Evolutionary conservation across 495 filamentous ascomycete species (phyloP).

Genomic region (Neurospora sp.): DNA sequence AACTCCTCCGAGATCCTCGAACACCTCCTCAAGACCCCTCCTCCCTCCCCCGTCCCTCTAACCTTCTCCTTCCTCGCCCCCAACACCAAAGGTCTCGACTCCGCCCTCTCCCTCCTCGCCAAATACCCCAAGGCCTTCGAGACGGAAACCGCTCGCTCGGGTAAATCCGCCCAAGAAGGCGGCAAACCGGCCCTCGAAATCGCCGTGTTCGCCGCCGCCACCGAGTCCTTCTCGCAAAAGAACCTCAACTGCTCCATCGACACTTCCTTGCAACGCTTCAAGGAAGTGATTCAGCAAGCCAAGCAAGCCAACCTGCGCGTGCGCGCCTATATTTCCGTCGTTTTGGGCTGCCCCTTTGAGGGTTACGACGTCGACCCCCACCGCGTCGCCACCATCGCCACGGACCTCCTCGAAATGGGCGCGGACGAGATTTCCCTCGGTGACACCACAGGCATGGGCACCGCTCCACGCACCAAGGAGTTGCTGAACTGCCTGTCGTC

Average conservation of each 20-base stretch:
- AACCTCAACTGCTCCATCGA: slow-evolving; percentile 88
- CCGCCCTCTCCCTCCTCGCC: slow-evolving; percentile 37
- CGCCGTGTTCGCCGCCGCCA: slow-evolving; percentile 86
- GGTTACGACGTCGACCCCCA: slow-evolving; percentile 70
- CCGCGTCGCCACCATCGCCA: slow-evolving; percentile 74
- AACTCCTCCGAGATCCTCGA: slow-evolving; percentile 77
- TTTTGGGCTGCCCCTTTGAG: slow-evolving; percentile 90
- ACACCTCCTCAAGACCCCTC: slow-evolving; percentile 59
- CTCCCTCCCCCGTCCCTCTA: slow-evolving; percentile 53
- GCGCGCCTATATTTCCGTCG: slow-evolving; percentile 90
- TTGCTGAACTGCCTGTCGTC: slow-evolving; percentile 60
- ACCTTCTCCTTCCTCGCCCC: slow-evolving; percentile 92
- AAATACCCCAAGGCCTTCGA: slow-evolving; percentile 29
- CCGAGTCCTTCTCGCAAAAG: slow-evolving; percentile 79
- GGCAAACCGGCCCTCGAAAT: slow-evolving; percentile 53
- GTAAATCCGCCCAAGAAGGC: slow-evolving; percentile 17
- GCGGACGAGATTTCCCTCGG: slow-evolving; percentile 90
- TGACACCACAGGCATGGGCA: slow-evolving; percentile 96
- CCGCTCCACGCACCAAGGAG: slow-evolving; percentile 65
- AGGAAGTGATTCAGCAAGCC: slow-evolving; percentile 62
- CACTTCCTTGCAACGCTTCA: slow-evolving; percentile 68
- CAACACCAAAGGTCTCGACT: slow-evolving; percentile 67
- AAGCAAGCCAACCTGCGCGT: slow-evolving; percentile 58
- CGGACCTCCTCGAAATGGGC: slow-evolving; percentile 81
- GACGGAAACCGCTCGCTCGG: slow-evolving; percentile 16